These are phyloP conservation scores for Coemansia sp. DNA, from an alignment of 192 early-diverging fungal genomes.

Conservation along the genomic window DNA sequence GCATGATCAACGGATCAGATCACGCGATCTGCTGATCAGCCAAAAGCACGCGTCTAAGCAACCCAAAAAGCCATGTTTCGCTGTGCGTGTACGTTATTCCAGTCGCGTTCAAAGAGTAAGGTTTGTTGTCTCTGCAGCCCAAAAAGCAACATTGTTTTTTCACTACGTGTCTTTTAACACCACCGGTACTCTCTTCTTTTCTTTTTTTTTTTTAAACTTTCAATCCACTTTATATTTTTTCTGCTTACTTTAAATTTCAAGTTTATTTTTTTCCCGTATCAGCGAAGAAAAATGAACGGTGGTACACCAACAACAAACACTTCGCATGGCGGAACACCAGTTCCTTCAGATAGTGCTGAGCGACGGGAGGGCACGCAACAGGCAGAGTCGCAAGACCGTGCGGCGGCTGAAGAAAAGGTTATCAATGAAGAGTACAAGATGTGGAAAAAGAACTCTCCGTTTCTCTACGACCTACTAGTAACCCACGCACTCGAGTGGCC, in stretches of 20 bases:
- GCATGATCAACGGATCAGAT: no score
- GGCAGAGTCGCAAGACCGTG: slow-evolving; percentile 41
- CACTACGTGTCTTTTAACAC: no score
- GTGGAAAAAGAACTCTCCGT: slow-evolving; percentile 99
- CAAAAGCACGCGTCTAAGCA: no score
- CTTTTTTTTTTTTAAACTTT: background rate
- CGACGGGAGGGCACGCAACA: slow-evolving; percentile 20
- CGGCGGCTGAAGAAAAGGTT: slow-evolving; percentile 68
- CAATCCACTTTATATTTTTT: background rate
- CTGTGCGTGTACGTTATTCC: no score
- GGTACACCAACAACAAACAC: slow-evolving; percentile 40
- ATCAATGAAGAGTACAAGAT: slow-evolving; percentile 98
- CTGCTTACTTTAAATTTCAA: no score
- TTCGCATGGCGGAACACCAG: slow-evolving; percentile 42
- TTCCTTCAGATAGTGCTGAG: slow-evolving; percentile 30
- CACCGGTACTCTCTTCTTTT: no score
- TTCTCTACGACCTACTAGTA: slow-evolving; percentile 95
- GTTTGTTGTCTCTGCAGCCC: no score
- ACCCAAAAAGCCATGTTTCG: no score
- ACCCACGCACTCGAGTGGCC: slow-evolving; percentile 99
- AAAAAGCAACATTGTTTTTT: no score
- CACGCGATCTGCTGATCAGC: no score
- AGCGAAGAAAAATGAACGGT: background rate
- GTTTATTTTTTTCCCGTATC: background rate
- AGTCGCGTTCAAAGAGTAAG: no score